Conservation (phyloP, 371 early-diverging fungal genomes). For the Nematocida minor region DNA sequence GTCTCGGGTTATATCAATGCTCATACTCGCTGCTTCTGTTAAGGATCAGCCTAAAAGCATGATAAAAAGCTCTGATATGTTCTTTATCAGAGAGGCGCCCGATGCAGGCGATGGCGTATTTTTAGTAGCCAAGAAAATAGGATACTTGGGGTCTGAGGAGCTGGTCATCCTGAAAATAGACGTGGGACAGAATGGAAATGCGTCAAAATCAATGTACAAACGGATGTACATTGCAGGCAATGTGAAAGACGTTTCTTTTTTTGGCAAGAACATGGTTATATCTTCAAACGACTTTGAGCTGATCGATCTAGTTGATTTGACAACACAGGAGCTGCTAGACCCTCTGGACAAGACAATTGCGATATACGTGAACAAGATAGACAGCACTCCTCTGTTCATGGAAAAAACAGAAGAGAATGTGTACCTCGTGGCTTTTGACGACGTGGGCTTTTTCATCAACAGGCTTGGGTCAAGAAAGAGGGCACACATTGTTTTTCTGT, state of each 20-base stretch:
- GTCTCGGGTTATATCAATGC: no score
- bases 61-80: background rate
- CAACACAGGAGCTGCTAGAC: conserved; percentile 63
- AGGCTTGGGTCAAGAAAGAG: conserved; percentile 50
- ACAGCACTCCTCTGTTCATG: conserved; percentile 49
- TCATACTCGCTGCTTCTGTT: no score
- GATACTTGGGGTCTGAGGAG: conserved; percentile 40
- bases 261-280: conserved; percentile 56
- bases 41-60: no score
- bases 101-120: background rate
- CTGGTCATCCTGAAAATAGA: conserved; percentile 15
- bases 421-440: conserved; percentile 59
- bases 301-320: conserved; percentile 61
- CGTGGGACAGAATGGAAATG: background rate
- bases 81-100: background rate
- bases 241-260: conserved; percentile 53
- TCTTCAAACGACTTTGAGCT: conserved; percentile 65
- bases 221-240: conserved; percentile 62
- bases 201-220: conserved; percentile 39
- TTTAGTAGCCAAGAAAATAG: conserved; percentile 20
- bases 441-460: conserved; percentile 63
- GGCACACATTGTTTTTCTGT: conserved; percentile 55
- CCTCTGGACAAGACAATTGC: conserved; percentile 54
- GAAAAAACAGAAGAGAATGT: conserved; percentile 49
- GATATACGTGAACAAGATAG: conserved; percentile 18